phyloP scores from a whole-genome alignment of 345 rosid genomes.

The Nephelium lappaceum region DNA sequence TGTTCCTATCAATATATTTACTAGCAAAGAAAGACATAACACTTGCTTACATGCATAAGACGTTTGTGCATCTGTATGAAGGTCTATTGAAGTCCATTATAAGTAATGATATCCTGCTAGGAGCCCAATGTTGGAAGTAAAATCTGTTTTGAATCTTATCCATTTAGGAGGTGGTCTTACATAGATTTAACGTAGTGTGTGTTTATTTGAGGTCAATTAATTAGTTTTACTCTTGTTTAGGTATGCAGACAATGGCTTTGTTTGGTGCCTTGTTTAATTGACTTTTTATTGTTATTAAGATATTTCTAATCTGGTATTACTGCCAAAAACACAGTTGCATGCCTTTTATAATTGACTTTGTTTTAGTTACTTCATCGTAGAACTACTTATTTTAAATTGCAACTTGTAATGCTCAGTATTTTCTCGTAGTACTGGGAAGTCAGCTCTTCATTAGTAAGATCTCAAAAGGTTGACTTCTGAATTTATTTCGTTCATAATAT shows the following conservation, averaged over 20 bases:
- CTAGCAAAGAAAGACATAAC: not conserved
- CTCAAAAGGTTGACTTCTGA: conserved; percentile 8
- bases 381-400: not conserved
- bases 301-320: not conserved
- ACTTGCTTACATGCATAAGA: not conserved
- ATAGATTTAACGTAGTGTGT: not conserved
- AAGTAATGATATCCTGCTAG: not conserved
- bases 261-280: not conserved
- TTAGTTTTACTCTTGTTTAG: not conserved
- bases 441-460: not conserved
- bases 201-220: not conserved
- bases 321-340: not conserved
- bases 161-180: not conserved
- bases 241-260: not conserved
- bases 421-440: not conserved
- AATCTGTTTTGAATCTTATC: not conserved
- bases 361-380: not conserved
- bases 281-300: not conserved
- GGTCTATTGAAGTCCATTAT: not conserved
- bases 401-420: not conserved
- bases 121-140: not conserved
- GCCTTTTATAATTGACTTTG: not conserved
- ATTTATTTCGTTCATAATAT: conserved; percentile 26
- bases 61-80: not conserved
- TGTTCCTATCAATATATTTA: conserved; percentile 8